Conservation (phyloP, 2,329 filamentous ascomycete genomes). For the Septoria linicola region DNA sequence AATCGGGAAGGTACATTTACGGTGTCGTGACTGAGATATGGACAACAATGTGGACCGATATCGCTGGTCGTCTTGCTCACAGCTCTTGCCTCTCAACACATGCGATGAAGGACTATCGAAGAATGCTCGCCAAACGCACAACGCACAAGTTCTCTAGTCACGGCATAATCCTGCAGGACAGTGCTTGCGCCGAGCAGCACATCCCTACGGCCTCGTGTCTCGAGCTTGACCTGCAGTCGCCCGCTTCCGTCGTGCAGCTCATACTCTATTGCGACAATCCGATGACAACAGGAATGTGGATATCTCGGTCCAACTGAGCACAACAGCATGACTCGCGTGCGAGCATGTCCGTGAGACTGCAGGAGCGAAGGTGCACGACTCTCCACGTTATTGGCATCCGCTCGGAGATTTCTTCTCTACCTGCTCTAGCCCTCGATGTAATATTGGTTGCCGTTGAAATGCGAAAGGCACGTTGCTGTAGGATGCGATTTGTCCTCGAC, state of each 20-base stretch:
- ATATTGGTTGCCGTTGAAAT: constrained; percentile 9
- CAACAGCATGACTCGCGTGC: constrained; percentile 25
- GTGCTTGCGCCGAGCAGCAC: constrained; percentile 17
- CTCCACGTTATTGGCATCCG: constrained; percentile 16
- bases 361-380: constrained; percentile 10
- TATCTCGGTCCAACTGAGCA: constrained; percentile 18
- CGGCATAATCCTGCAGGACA: constrained; percentile 12
- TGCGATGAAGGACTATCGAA: constrained; percentile 1
- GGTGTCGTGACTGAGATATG: too few species aligned
- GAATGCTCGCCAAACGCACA: too few species aligned
- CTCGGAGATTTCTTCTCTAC: constrained; percentile 23
- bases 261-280: constrained; percentile 16
- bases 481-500: constrained; percentile 12
- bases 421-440: constrained; percentile 12
- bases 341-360: constrained; percentile 25
- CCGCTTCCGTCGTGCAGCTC: constrained; percentile 19
- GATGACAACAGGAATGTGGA: constrained; percentile 16
- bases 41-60: too few species aligned
- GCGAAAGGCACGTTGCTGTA: too few species aligned
- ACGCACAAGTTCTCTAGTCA: background rate
- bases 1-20: constrained; percentile 3
- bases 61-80: too few species aligned
- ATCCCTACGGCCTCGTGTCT: constrained; percentile 29
- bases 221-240: constrained; percentile 24
- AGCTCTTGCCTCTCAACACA: background rate